Conservation (phyloP, 805 yeast genomes). For the Schwanniomyces occidentalis region DNA sequence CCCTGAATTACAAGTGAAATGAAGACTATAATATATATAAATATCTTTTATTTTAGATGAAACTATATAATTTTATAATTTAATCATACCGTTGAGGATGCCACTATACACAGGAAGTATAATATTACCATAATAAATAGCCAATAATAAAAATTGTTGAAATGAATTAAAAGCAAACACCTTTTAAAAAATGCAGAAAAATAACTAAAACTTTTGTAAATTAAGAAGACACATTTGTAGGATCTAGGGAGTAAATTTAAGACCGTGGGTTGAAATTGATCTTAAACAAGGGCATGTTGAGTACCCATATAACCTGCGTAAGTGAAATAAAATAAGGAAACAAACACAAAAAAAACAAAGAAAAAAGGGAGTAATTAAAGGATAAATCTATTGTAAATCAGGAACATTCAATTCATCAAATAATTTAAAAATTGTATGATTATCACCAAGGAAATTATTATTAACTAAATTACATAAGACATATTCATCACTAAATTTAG, state of each 20-base stretch:
- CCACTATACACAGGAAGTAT: conserved; percentile 39
- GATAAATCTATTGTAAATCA: conserved; percentile 6
- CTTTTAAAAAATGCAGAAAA: conserved; percentile 4
- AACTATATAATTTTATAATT: too few species aligned
- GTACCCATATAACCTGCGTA: conserved; percentile 27
- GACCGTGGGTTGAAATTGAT: conserved; percentile 25
- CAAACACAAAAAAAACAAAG: conserved; percentile 3
- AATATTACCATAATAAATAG: conserved; percentile 15
- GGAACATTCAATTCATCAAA: conserved; percentile 38
- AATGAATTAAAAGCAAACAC: conserved; percentile 21
- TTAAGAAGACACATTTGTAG: conserved; percentile 15
- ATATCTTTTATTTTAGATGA: too few species aligned
- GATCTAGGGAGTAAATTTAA: conserved; percentile 10
- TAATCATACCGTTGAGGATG: conserved; percentile 53
- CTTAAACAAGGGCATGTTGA: conserved; percentile 32
- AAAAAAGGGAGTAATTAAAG: conserved; percentile 2
- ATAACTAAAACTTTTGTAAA: conserved; percentile 16
- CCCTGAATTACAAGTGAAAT: too few species aligned
- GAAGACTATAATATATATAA: too few species aligned
- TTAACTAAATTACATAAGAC: conserved; percentile 86
- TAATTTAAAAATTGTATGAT: conserved; percentile 56
- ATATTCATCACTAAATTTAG: conserved; percentile 54
- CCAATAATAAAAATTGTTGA: conserved; percentile 25
- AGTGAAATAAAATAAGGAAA: conserved; percentile 16
- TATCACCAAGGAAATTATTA: conserved; percentile 66